Evolutionary conservation across 1,284 basidiomycete genomes (phyloP).

Genomic region (Rhodotorula sp.): DNA sequence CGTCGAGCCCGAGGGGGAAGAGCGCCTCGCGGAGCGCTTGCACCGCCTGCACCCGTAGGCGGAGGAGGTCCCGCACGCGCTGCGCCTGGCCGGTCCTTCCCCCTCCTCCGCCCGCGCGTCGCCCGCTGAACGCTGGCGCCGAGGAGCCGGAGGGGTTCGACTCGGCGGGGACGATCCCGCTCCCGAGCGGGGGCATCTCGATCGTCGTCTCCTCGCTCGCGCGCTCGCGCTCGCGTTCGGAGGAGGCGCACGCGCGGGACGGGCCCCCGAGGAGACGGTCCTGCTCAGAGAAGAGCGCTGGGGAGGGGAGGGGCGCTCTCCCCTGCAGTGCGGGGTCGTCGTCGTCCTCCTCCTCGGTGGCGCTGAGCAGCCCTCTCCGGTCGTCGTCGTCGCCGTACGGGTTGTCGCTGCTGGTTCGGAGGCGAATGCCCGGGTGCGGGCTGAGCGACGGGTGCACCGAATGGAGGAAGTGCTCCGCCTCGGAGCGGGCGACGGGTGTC

Average conservation of each 20-base stretch:
- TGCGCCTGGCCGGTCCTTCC: background rate
- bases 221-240: background rate
- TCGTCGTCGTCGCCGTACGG: background rate
- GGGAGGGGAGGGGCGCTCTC: constrained; percentile 7
- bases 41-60: constrained; percentile 20
- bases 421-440: constrained; percentile 1
- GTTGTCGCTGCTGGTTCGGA: no score
- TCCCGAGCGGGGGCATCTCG: background rate
- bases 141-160: background rate
- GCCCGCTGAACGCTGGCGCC: background rate
- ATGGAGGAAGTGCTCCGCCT: constrained; percentile 30
- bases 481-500: constrained; percentile 62
- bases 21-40: constrained; percentile 9
- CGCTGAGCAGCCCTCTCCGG: background rate
- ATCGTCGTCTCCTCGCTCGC: background rate
- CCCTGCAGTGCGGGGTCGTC: background rate
- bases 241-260: background rate
- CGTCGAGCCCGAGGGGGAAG: constrained; percentile 1
- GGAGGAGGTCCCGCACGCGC: constrained; percentile 11
- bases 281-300: constrained; percentile 26
- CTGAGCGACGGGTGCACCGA: constrained; percentile 19
- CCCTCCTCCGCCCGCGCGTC: no score
- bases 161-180: background rate
- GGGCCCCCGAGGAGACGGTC: constrained; percentile 24
- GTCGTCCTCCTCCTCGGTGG: background rate